Base-by-base conservation (phyloP, 345 rosid species). In the Linum trigynum region DNA sequence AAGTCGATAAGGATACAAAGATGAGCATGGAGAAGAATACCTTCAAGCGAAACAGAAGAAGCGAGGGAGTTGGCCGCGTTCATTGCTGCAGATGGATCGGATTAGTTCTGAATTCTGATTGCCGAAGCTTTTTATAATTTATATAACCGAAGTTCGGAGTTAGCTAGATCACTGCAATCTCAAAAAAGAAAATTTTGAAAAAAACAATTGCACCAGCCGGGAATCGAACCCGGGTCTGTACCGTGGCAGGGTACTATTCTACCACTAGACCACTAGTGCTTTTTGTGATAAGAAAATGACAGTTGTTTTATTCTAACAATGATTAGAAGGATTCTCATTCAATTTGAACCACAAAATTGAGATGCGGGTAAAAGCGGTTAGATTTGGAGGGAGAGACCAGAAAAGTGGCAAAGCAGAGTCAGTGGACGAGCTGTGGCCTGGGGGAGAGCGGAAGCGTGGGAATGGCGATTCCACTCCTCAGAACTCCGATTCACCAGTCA, bases 191-290 rank as follows among this genome's bases (percentile, higher is more conserved):
- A 41, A 41, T 41, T 41, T 41, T 41, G 45, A 0, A 4, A 4
- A 4, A 41, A 41, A 41, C 1, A 8, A 41, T 41, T 41, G 45
- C 6, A 41, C 9, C 83, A 82, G 85, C 76, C 78, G 81, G 80
- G 76, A 69, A 75, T 83, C 83, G 85, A 87, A 83, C 90, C 84
- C 82, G 83, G 90, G 88, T 80, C 85, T 77, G 81, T 80, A 87
- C 88, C 45, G 45, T 41, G 45, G 45, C 45, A 41, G 45, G 6
- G 45, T 23, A 23, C 32, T 23, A 23, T 23, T 23, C 32, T 23
- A 23, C 32, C 32, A 23, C 32, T 23, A 23, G 32, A 23, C 32
- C 32, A 23, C 32, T 23, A 1, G 32, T 23, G 32, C 32, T 1
- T 23, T 23, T 23, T 23, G 32, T 23, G 32, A 23, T 23, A 23